A percentile compares a stretch with the other conserved stretches of the same genome.
These are phyloP conservation scores for Saccharomyces kudriavzevii DNA, from an alignment of 805 yeast species.

Conservation along the genomic window DNA sequence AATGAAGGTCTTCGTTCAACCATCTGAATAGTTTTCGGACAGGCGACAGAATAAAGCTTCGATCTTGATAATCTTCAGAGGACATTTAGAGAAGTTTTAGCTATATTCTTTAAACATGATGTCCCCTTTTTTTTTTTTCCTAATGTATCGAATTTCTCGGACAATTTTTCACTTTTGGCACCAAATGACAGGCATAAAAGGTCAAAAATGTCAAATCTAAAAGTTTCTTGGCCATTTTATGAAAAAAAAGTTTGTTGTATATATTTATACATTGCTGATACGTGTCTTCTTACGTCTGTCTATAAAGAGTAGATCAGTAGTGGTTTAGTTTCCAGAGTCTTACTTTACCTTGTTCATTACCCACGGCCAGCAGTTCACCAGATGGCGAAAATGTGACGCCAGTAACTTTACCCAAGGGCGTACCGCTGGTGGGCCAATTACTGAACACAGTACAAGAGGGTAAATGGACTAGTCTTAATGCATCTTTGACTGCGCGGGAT, in stretches of 20 bases:
- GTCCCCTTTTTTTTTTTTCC: not conserved
- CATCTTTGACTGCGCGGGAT: conserved; percentile 76
- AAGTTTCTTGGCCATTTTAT: not conserved
- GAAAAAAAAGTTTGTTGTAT: not conserved
- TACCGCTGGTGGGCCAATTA: conserved; percentile 96
- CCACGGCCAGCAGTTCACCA: conserved; percentile 77
- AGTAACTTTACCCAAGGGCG: conserved; percentile 94
- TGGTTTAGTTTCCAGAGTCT: conserved; percentile 86
- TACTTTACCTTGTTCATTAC: conserved; percentile 84
- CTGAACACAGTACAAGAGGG: conserved; percentile 80
- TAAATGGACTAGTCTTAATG: conserved; percentile 76
- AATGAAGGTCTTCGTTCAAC: conserved; percentile 15
- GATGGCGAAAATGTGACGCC: conserved; percentile 69
- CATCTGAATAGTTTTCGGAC: not conserved
- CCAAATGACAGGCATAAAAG: not conserved
- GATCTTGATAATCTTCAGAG: not conserved
- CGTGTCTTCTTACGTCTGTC: not conserved
- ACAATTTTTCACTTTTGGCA: not conserved
- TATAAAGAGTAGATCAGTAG: conserved; percentile 36
- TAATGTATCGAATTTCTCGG: not conserved
- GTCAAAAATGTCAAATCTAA: not conserved
- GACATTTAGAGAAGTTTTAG: not conserved
- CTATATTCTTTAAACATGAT: not conserved
- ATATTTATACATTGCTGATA: not conserved
- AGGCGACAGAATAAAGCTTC: not conserved